Conservation (phyloP, 192 early-diverging fungal species). For the Podila verticillata region DNA sequence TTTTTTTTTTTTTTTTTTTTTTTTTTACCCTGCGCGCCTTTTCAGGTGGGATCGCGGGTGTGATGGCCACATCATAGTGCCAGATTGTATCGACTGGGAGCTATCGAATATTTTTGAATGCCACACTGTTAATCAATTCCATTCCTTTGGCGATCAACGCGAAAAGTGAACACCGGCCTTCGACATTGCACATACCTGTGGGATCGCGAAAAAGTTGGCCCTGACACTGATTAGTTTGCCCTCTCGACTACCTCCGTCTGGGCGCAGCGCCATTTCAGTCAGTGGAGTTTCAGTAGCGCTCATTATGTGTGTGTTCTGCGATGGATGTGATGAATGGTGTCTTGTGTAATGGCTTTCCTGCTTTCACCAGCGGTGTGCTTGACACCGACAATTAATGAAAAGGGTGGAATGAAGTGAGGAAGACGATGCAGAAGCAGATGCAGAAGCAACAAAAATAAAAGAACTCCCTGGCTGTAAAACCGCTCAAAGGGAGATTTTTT, state of each 20-base stretch:
- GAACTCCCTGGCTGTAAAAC: too few species aligned
- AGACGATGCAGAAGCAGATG: too few species aligned
- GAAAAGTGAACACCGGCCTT: too few species aligned
- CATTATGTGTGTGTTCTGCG: neutral
- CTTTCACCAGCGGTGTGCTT: too few species aligned
- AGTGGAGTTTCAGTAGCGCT: neutral
- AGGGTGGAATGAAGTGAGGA: too few species aligned
- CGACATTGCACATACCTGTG: slow-evolving; percentile 10
- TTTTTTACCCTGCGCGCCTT: slow-evolving; percentile 30
- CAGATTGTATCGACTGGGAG: slow-evolving; percentile 34
- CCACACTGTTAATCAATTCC: neutral
- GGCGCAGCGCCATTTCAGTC: slow-evolving; percentile 53
- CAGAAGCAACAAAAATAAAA: too few species aligned
- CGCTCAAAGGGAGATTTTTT: too few species aligned
- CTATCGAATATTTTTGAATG: neutral
- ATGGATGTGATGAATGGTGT: neutral
- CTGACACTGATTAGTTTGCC: slow-evolving; percentile 56
- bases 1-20: neutral
- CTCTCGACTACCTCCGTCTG: slow-evolving; percentile 48
- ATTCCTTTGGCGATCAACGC: too few species aligned
- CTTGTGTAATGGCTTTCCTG: too few species aligned
- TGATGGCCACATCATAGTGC: slow-evolving; percentile 46
- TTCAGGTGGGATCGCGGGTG: slow-evolving; percentile 25
- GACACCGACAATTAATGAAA: too few species aligned
- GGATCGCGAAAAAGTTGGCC: slow-evolving; percentile 84